Base-by-base conservation (phyloP, 371 early-diverging fungal genomes). In the Mucor saturninus region DNA sequence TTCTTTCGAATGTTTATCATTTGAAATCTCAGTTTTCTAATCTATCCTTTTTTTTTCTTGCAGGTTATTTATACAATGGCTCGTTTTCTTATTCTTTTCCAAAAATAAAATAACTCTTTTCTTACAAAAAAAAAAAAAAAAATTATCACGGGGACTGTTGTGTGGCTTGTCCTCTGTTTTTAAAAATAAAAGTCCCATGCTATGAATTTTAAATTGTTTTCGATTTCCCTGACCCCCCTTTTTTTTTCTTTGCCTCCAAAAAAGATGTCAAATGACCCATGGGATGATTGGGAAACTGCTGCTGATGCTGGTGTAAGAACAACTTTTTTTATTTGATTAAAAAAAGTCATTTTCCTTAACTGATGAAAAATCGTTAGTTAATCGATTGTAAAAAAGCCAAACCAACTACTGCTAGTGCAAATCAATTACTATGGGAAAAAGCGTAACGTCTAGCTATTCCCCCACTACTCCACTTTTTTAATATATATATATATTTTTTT, bases 231-330 rank as follows among this genome's bases (percentile, higher is more conserved):
- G 11, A 13, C 32, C 15, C 5, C 21, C 38, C n/a, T 52, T 30
- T 59, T 59, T 50, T 40, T 52, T 37, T 15, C 28, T 7, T 29
- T 40, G 9, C 28, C 21, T 37, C 29, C 10, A 5, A 29, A 49
- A 35, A 42, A 14, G 39, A 68, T 73, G 67, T 45, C 64, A 50
- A 61, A 65, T 31, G 74, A 76, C 53, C 77, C 77, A 39, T 76
- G 74, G 77, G 74, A 76, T 62, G 77, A 76, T 61, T 73, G 77
- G 77, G 77, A 76, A 64, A 63, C 72, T 46, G 77, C 74, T 38
- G 74, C 77, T 30, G 77, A 74, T 61, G 77, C 77, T 39, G 72
- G 67, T 21, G 77, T 74, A 69, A 62, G 56, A n/a, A 46, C 29
- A 49, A 53, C 2, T 2, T 14, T 21, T 4, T 35, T 49, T 39